A percentile compares a stretch with the other conserved stretches of the same genome.
Evolutionary conservation across 345 rosid genomes (phyloP).

Genomic region (Populus simonii): DNA sequence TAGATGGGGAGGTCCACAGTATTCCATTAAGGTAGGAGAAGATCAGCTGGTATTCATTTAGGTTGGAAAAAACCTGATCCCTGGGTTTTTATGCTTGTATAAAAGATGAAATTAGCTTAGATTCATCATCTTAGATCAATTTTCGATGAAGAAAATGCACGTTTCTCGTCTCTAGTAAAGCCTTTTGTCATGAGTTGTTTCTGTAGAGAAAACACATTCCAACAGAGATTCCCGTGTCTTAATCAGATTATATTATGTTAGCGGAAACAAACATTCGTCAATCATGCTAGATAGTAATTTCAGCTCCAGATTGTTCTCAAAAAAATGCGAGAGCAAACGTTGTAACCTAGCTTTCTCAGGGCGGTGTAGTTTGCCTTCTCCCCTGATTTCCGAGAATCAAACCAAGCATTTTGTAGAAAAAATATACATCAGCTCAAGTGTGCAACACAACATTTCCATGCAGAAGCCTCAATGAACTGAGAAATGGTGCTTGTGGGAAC

Average conservation of each 20-base stretch:
- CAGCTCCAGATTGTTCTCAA: not conserved
- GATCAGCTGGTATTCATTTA: conserved; percentile 23
- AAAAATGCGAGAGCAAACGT: too few species aligned
- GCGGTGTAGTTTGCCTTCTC: not conserved
- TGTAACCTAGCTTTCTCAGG: not conserved
- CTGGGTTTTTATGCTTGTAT: conserved; percentile 23
- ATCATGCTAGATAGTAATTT: not conserved
- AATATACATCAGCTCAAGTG: not conserved
- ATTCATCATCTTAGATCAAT: conserved; percentile 15
- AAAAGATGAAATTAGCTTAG: conserved; percentile 17
- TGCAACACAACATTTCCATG: not conserved
- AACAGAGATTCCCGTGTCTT: not conserved
- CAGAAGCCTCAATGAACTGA: not conserved
- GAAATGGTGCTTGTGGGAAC: not conserved
- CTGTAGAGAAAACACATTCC: not conserved
- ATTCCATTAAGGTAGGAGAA: not conserved
- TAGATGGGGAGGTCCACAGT: conserved; percentile 1
- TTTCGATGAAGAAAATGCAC: not conserved
- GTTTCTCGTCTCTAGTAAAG: conserved; percentile 1
- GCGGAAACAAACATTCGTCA: not conserved
- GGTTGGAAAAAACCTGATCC: conserved; percentile 12
- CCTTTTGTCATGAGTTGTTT: not conserved
- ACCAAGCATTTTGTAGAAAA: not conserved
- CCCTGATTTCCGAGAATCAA: not conserved
- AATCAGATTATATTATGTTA: not conserved